Percentiles rank a stretch among this genome's conserved stretches.
phyloP scores from a whole-genome alignment of 176 grass and related monocot species.

The Oryza meridionalis region DNA sequence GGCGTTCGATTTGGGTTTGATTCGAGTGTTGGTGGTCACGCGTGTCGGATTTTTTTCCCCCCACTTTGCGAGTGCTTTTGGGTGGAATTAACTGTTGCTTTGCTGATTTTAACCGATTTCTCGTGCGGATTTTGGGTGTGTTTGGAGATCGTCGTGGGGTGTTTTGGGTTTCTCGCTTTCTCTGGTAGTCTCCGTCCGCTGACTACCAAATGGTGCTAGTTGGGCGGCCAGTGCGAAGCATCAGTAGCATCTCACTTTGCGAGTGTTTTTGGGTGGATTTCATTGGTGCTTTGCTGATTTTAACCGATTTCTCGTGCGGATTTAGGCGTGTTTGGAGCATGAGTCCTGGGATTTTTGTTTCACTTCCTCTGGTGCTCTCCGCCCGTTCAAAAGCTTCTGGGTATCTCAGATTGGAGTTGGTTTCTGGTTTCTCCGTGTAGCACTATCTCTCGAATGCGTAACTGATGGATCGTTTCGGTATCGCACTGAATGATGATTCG shows the following conservation, averaged over 20 bases:
- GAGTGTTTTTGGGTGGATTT: neutral
- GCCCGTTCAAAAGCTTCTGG: slow-evolving; percentile 6
- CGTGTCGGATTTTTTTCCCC: neutral
- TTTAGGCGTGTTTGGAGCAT: slow-evolving; percentile 17
- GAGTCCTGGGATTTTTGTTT: slow-evolving; percentile 6
- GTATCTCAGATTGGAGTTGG: slow-evolving; percentile 5
- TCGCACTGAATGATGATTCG: neutral
- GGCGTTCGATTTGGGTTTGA: slow-evolving; percentile 17
- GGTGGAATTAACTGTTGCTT: neutral
- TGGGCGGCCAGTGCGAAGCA: neutral
- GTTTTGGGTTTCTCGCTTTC: slow-evolving; percentile 12
- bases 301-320: neutral
- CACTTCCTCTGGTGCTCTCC: slow-evolving; percentile 1
- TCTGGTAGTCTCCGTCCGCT: neutral
- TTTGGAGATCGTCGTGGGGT: neutral
- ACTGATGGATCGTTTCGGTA: neutral
- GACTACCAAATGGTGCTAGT: neutral
- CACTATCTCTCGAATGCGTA: neutral
- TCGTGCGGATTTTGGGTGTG: slow-evolving; percentile 20
- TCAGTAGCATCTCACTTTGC: neutral
- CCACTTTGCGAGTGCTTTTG: neutral
- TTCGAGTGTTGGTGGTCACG: neutral
- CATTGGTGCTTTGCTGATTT: neutral
- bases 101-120: slow-evolving; percentile 3
- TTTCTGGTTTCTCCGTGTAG: neutral